Conservation (phyloP, 2,329 filamentous ascomycete genomes). For the Pyricularia grisea region DNA sequence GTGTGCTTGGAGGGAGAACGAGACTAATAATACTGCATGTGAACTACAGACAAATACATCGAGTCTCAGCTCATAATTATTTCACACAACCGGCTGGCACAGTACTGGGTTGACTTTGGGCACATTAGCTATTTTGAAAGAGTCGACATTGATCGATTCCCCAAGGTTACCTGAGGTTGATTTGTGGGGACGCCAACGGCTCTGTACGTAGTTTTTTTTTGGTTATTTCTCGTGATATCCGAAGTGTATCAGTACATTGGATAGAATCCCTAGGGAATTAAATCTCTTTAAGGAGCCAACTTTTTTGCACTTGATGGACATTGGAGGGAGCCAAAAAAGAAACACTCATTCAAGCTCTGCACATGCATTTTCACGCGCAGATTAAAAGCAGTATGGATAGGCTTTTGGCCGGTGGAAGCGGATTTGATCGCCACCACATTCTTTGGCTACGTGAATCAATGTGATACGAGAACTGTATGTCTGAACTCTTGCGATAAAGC, state of each 20-base stretch:
- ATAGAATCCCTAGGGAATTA: neutral
- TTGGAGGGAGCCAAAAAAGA: neutral
- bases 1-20: neutral
- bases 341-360: neutral
- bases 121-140: conserved; percentile 53
- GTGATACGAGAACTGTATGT: neutral
- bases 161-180: conserved; percentile 1
- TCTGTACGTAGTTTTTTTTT: neutral
- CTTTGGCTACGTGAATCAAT: neutral
- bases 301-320: neutral
- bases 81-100: conserved; percentile 66
- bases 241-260: neutral
- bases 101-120: conserved; percentile 64
- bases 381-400: neutral
- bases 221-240: neutral
- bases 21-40: conserved; percentile 3
- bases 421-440: neutral
- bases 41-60: conserved; percentile 59
- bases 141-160: conserved; percentile 46
- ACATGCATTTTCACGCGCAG: neutral
- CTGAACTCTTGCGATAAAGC: neutral
- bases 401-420: neutral
- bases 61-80: conserved; percentile 69
- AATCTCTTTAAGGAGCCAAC: neutral
- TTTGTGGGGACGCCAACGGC: neutral